phyloP scores from a whole-genome alignment of 495 filamentous ascomycete species.

The Letharia columbiana region DNA sequence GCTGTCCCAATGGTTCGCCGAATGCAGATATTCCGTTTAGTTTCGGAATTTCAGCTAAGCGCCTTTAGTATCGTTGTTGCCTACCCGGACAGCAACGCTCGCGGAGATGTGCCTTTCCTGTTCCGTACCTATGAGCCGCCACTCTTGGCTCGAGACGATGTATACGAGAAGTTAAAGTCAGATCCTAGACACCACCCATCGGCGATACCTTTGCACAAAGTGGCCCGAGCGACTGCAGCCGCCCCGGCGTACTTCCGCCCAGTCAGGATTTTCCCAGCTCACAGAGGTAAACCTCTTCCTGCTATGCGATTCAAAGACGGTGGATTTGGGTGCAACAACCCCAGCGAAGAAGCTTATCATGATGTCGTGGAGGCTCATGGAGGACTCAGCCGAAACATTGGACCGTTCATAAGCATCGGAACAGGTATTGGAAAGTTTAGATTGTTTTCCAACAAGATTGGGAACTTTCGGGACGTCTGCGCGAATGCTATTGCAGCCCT shows the following conservation, averaged over 20 bases:
- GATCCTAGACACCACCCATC: conserved; percentile 30
- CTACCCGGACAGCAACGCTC: not conserved
- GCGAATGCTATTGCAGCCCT: not conserved
- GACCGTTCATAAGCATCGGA: conserved; percentile 9
- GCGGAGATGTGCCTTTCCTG: not conserved
- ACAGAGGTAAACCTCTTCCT: not conserved
- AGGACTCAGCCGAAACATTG: not conserved
- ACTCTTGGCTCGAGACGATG: not conserved
- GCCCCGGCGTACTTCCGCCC: conserved; percentile 42
- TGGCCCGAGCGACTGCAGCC: conserved; percentile 43
- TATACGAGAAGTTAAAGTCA: not conserved
- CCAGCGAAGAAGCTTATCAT: conserved; percentile 18
- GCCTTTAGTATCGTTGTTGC: not conserved
- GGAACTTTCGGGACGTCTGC: not conserved
- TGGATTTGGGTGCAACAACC: conserved; percentile 26
- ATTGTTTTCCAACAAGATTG: not conserved
- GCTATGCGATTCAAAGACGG: conserved; percentile 22
- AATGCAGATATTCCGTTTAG: not conserved
- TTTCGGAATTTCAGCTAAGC: not conserved
- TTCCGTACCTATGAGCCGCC: not conserved
- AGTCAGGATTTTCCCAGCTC: conserved; percentile 15
- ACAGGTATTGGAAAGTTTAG: conserved; percentile 1
- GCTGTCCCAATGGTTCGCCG: not conserved
- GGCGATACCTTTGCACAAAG: conserved; percentile 30
- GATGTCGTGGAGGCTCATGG: conserved; percentile 10